Base-by-base conservation (phyloP, 768 basidiomycete genomes). In the Suillus lakei region DNA sequence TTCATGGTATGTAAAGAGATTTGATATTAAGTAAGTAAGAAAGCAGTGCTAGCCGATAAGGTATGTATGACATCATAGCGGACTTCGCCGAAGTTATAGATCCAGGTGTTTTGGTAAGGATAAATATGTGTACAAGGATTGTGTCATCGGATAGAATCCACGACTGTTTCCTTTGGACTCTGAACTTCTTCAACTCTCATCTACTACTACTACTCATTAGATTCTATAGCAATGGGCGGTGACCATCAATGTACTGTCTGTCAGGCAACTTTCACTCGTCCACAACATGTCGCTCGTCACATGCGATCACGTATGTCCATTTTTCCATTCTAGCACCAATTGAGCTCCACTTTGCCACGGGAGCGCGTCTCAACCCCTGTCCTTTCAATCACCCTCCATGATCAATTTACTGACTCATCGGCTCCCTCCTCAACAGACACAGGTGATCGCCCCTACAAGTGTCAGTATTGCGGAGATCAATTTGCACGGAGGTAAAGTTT, bases 161-260 rank as follows among this genome's bases (percentile, higher is more conserved):
- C 62, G 32, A 60, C 41, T n/a, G n/a, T n/a, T n/a, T n/a, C n/a
- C n/a, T n/a, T 62, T 61, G 66, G 62, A 60, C 73, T 64, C 64
- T 61, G 64, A 65, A 71, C 70, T 69, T 36, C 69, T 67, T 69
- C 59, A 23, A 38, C 41, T 63, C 4, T 7, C 36, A 56, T 64
- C 36, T 34, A 8, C 2, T 32, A 41, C 21, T n/a, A 28, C 53
- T 46, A 10, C 5, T n/a, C 32, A 10, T 2, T 16, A 56, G n/a
- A 39, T 51, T 18, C 62, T 64, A 48, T 0, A 64, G 6, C 63
- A 34, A 92, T 92, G 91, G 91, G 85, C 66, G 91, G 91, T 43
- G 91, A 92, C 79, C 91, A 92, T 84, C 91, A 90, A 76, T 95
- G 93, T 75, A 89, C 93, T 21, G 92, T 95, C 15, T 95, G 93